Evolutionary conservation across 192 early-diverging fungal species (phyloP), one percentile per base, ranked within the genome.

Genomic region (Coemansia sp.): DNA sequence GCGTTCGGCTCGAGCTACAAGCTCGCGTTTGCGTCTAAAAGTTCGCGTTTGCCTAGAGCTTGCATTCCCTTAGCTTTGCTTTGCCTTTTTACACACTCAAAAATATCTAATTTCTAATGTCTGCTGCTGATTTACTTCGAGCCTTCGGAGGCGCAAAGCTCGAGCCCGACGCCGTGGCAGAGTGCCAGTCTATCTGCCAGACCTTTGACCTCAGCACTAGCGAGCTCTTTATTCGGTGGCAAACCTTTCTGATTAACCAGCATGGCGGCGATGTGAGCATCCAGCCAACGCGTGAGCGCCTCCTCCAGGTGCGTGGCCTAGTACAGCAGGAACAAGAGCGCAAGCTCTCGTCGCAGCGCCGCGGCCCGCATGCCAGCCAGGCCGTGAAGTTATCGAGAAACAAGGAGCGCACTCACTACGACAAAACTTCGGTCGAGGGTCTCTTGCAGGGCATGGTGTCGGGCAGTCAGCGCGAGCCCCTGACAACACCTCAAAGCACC

Each of bases 161-260:
- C 13, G 75, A 73, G 60, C 34, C 77, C n/a, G 83, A 80, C 27
- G 83, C 83, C 3, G 27, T 78, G 38, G 62, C 68, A 12, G 83
- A 80, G 33, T 68, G 75, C 63, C 75, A 80, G 63, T 74, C 78
- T 3, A 80, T 85, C 38, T 80, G 83, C 72, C 65, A 76, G 64
- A 74, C 69, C 20, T 80, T 74, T 69, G 74, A 46, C 13, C 55
- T 80, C n/a, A 49, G 64, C 22, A 69, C 83, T 3, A 67, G 50
- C 64, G 83, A 85, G 47, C 67, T 85, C 29, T 80, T 80, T 58
- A 78, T 85, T 27, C 68, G 75, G 41, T 85, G 83, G 83, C 83
- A 85, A 58, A 69, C 77, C 2, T 74, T 75, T 60, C 31, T 80
- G 29, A 76, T 85, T 65, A 85, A 85, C 68, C 65, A 57, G 16